Conservation (phyloP, 2,329 filamentous ascomycete species). For the Samsoniella hepiali region DNA sequence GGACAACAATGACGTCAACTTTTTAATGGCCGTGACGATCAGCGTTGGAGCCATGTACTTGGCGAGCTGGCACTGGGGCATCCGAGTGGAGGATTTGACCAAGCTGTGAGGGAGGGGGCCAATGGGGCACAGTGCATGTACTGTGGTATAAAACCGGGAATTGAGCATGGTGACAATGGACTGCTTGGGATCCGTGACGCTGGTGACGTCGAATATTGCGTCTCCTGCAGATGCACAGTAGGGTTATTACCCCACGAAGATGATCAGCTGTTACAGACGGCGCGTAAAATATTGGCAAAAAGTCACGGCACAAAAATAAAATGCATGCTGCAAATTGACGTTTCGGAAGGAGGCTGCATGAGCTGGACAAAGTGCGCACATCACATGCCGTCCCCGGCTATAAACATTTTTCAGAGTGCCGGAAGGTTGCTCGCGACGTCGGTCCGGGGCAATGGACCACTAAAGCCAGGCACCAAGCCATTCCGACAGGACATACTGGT, state of each 20-base stretch:
- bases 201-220: slow-evolving; percentile 1
- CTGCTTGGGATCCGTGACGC: neutral
- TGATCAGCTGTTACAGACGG: neutral
- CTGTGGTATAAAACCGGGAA: neutral
- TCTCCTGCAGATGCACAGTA: neutral
- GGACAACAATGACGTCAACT: slow-evolving; percentile 95
- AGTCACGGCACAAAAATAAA: neutral
- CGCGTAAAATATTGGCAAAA: neutral
- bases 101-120: neutral
- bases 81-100: slow-evolving; percentile 46
- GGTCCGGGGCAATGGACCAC: neutral
- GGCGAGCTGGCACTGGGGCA: slow-evolving; percentile 58
- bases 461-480: slow-evolving; percentile 9
- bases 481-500: neutral
- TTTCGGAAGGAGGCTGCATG: neutral
- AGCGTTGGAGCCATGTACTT: slow-evolving; percentile 72
- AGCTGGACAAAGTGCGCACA: neutral
- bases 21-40: slow-evolving; percentile 82
- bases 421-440: neutral
- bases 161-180: neutral
- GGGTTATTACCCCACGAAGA: neutral
- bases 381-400: slow-evolving; percentile 10
- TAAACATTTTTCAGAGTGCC: neutral
- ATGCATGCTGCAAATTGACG: neutral
- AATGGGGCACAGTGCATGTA: neutral